Conservation (phyloP, 1,284 basidiomycete species). For the Fistulinella cinereoalba region DNA sequence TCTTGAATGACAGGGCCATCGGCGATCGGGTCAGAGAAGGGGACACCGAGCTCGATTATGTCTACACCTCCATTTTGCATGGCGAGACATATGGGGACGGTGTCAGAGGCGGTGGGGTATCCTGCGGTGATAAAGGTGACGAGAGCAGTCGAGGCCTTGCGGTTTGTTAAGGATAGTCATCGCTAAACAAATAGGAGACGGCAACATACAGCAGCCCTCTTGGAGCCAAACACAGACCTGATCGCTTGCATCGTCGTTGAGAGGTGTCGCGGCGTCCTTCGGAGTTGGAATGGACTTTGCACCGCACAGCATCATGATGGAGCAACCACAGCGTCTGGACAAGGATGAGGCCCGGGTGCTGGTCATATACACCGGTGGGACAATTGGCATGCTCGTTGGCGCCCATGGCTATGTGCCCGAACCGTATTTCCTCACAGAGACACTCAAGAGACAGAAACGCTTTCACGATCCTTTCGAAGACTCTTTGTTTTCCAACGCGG, state of each 20-base stretch:
- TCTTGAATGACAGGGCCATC: conserved; percentile 93
- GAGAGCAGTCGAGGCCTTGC: conserved; percentile 70
- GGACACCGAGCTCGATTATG: conserved; percentile 94
- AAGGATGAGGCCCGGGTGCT: conserved; percentile 74
- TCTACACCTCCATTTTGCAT: conserved; percentile 94
- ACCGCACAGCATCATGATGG: not conserved
- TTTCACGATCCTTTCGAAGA: conserved; percentile 85
- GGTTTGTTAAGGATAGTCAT: conserved; percentile 49
- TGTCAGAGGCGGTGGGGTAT: conserved; percentile 75
- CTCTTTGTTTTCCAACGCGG: conserved; percentile 72
- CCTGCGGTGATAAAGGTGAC: conserved; percentile 93
- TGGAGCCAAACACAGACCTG: conserved; percentile 70
- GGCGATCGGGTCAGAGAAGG: conserved; percentile 95
- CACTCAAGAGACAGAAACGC: conserved; percentile 72
- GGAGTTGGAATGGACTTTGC: conserved; percentile 1
- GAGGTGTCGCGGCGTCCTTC: too few species aligned
- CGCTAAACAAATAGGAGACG: not conserved
- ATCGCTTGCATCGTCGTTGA: conserved; percentile 68
- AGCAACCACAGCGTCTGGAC: not conserved
- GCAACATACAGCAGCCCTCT: conserved; percentile 57
- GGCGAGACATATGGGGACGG: conserved; percentile 85
- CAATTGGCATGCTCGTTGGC: conserved; percentile 83
- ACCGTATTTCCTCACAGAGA: conserved; percentile 83
- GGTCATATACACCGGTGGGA: conserved; percentile 82
- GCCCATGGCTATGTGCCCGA: conserved; percentile 83